Conservation (phyloP, 352 stramenopile species). For the Pythium vanterpoolii region DNA sequence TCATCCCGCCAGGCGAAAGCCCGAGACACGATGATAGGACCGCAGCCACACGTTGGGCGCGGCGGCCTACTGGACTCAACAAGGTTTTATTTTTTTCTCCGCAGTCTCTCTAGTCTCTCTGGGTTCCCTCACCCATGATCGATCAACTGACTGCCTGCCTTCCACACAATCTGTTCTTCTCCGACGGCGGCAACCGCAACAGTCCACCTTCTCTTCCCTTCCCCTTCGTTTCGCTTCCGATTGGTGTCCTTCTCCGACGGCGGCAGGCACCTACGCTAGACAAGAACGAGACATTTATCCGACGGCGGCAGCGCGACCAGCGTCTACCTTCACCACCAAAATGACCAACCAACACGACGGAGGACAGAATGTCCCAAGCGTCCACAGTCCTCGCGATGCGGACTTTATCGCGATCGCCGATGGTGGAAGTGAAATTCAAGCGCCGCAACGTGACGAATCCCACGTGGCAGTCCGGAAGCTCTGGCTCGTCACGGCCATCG, state of each 20-base stretch:
- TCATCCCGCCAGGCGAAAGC: too few species aligned
- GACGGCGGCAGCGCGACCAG: not conserved
- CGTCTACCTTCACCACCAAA: too few species aligned
- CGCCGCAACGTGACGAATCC: too few species aligned
- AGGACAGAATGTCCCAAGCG: not conserved
- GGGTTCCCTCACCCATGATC: not conserved
- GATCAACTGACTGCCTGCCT: not conserved
- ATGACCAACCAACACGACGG: not conserved
- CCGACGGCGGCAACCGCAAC: not conserved
- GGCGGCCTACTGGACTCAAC: not conserved
- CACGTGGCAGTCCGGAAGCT: slow-evolving; percentile 54
- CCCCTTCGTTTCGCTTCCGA: too few species aligned
- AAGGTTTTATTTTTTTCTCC: too few species aligned
- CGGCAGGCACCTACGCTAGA: not conserved
- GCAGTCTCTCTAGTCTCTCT: not conserved
- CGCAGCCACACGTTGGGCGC: not conserved
- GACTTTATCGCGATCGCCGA: not conserved
- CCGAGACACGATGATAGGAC: too few species aligned
- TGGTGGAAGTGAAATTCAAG: too few species aligned
- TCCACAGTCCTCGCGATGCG: not conserved
- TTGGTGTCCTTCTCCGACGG: not conserved
- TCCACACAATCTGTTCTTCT: not conserved
- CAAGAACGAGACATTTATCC: not conserved
- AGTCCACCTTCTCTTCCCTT: not conserved
- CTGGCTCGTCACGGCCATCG: slow-evolving; percentile 67